Evolutionary conservation across 2,329 filamentous ascomycete genomes (phyloP), one percentile per base, ranked within the genome.

Genomic region (Apiospora aurea): DNA sequence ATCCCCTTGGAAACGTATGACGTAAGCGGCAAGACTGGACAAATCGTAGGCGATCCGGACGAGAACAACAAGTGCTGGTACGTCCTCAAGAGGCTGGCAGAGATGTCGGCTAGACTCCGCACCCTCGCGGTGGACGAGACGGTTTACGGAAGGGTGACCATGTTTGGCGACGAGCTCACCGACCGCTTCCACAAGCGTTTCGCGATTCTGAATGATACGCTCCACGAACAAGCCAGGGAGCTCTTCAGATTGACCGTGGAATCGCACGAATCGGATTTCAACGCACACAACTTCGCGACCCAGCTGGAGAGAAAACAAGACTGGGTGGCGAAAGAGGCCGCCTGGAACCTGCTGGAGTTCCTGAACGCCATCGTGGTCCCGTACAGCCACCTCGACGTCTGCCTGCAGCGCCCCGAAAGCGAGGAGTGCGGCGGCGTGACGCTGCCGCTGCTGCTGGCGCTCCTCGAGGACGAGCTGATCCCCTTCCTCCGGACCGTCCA

Each of bases 381-480:
- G 1, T n/a, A 24, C 18, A 18, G 4, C 6, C 18, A 64, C 7
- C 2, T 64, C 21, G 57, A 64, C 34, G 57, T 8, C 34, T 64
- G 57, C 34, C 11, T 64, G 26, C 51, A 29, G 26, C 13, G 8
- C 6, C 51, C 51, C 5, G 26, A 13, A 8, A 34, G n/a, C 34
- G 53, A 21, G 4, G 16, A 10, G 1, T 64, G 57, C 57, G 34
- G 57, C 57, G 34, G 18, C 57, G 34, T 3, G 2, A n/a, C n/a
- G 34, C n/a, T 41, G 34, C 7, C 8, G 0, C 4, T 14, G 29
- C 8, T 64, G 18, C 4, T 41, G 8, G 57, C 18, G 18, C 41
- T 64, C 34, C 57, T 64, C 8, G 34, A 64, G 10, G 57, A 64
- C 18, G 57, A 64, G 34, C 57, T 64, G 29, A 64, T 64, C 57